Evolutionary conservation across 805 yeast species (phyloP), one percentile per base, ranked within the genome.

Genomic region (Yamadazyma kitorensis): DNA sequence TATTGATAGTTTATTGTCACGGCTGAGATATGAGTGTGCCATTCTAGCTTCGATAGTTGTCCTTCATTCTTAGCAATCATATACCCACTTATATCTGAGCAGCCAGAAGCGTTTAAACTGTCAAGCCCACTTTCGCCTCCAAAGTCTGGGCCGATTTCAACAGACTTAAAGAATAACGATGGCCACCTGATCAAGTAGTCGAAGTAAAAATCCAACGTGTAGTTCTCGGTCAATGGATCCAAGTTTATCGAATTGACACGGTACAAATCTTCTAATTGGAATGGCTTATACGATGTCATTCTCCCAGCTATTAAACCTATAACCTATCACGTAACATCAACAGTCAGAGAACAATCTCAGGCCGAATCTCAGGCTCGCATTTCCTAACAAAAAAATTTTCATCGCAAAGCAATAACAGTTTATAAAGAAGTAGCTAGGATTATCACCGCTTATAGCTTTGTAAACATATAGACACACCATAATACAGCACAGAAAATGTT

Each of bases 1-100:
- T 82, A 91, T 33, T 78, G 80, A 9, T 86, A 81, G 39, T 83
- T 82, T 1, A 93, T 83, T 0, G 98, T 88, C 3, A 93, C 96
- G 0, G 98, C 98, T 0, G 98, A 87, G 31, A 93, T 88, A 57
- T 93, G 99, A 1, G 95, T 78, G 53, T 93, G 99, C 96, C 97
- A 91, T 40, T 88, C 93, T 29, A 72, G 76, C 4, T 72, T 77
- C 23, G 68, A 41, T 24, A 66, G 36, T 31, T 61, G 68, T 0
- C 98, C 98, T 56, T 93, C 98, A 1, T 95, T 81, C 57, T 93
- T 93, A n/a, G 94, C 98, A 78, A 93, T 78, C 95, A 93, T 82
- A 54, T 84, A 83, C 0, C 89, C 91, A 21, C 85, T 68, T 18
- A 67, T 61, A 29, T 55, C 37, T n/a, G n/a, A n/a, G n/a, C n/a